Evolutionary conservation across 169 alveolate genomes (phyloP).

Genomic region (Amoebophrya sp.): DNA sequence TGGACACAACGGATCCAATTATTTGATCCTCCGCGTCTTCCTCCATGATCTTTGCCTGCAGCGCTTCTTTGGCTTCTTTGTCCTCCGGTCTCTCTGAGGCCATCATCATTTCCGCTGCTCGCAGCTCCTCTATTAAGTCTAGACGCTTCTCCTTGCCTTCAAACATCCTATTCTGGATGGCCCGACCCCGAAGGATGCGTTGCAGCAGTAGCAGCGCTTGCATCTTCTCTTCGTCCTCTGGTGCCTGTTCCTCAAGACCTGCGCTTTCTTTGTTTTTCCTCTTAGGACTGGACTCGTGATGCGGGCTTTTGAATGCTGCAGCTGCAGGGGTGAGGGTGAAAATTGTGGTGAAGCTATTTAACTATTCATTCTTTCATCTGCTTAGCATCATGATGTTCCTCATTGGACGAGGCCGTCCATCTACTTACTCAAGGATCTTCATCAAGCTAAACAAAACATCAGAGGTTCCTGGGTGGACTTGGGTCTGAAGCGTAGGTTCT

Average conservation of each 20-base stretch:
- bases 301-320: too few relatives aligned
- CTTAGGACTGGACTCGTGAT: too few relatives aligned
- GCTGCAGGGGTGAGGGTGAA: too few relatives aligned
- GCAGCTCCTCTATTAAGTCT: conserved; percentile 67
- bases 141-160: conserved; percentile 77
- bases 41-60: conserved; percentile 48
- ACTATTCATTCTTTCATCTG: too few relatives aligned
- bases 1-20: conserved; percentile 65
- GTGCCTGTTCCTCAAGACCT: conserved; percentile 35
- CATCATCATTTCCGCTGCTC: conserved; percentile 75
- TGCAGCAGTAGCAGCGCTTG: conserved; percentile 68
- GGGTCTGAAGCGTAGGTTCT: too few relatives aligned
- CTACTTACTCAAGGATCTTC: too few relatives aligned
- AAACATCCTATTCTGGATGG: conserved; percentile 74
- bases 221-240: conserved; percentile 52
- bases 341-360: too few relatives aligned
- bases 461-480: too few relatives aligned
- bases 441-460: too few relatives aligned
- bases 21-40: conserved; percentile 41
- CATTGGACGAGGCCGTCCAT: too few relatives aligned
- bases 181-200: conserved; percentile 77
- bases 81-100: conserved; percentile 65
- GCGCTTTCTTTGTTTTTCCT: conserved; percentile 40
- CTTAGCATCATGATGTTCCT: too few relatives aligned
- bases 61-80: conserved; percentile 5